These are phyloP conservation scores for Hemerocallis citrina DNA, from an alignment of 106 monocot species.

Conservation along the genomic window DNA sequence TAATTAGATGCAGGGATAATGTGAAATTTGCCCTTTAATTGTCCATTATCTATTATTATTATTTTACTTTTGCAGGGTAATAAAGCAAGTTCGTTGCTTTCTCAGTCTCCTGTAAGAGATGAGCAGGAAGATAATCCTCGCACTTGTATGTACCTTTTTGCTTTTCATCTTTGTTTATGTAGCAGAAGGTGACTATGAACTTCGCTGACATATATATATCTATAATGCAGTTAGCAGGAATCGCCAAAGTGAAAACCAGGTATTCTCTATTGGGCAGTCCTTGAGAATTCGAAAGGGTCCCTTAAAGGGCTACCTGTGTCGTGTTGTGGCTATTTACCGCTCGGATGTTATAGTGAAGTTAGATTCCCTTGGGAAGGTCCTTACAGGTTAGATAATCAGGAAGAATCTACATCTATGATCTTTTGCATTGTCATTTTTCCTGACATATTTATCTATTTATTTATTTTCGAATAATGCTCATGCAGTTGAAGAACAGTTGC, in stretches of 20 bases:
- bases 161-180: no score
- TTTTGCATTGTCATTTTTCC: neutral
- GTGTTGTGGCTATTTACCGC: slow-evolving; percentile 65
- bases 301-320: slow-evolving; percentile 88
- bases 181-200: neutral
- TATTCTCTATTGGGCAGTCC: slow-evolving; percentile 75
- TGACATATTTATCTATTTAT: no score
- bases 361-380: slow-evolving; percentile 74
- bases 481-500: slow-evolving; percentile 53
- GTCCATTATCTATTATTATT: no score
- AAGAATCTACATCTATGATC: neutral
- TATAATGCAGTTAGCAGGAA: slow-evolving; percentile 43
- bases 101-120: slow-evolving; percentile 16
- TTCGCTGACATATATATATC: slow-evolving; percentile 9
- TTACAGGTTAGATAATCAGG: slow-evolving; percentile 56
- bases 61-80: slow-evolving; percentile 33
- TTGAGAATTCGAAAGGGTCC: slow-evolving; percentile 81
- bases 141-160: slow-evolving; percentile 32
- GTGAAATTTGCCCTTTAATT: no score
- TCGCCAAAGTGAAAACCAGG: slow-evolving; percentile 24
- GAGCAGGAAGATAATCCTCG: slow-evolving; percentile 32
- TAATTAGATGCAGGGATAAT: no score
- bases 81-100: slow-evolving; percentile 23
- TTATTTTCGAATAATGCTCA: slow-evolving; percentile 3
- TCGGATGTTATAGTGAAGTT: slow-evolving; percentile 78